Evolutionary conservation across 2,329 filamentous ascomycete species (phyloP).

Genomic region (Aspergillus sp.): DNA sequence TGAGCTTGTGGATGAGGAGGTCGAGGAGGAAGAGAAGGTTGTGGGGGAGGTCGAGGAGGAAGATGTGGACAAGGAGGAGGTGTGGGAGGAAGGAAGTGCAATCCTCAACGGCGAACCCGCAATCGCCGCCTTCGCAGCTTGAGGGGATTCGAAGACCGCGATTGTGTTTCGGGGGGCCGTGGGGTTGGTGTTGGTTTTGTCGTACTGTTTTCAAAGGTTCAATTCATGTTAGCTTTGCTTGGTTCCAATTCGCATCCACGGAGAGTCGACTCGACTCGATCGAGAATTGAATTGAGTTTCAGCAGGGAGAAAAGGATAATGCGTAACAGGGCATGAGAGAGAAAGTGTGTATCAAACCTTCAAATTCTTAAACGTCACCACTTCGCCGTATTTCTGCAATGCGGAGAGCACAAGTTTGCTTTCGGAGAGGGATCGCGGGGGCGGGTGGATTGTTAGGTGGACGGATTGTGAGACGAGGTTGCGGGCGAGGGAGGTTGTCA

Average conservation of each 20-base stretch:
- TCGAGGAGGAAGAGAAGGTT: constrained; percentile 11
- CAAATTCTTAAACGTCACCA: constrained; percentile 38
- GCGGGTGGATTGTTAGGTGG: constrained; percentile 30
- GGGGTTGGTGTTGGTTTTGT: constrained; percentile 25
- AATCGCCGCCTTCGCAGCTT: constrained; percentile 35
- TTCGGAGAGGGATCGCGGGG: constrained; percentile 31
- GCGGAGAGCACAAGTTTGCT: constrained; percentile 36
- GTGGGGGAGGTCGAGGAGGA: constrained; percentile 20
- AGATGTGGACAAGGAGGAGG: not conserved
- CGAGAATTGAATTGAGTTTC: no score
- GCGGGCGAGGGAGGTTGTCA: constrained; percentile 11
- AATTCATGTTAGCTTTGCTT: not conserved
- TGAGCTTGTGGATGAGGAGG: not conserved
- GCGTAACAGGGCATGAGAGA: not conserved
- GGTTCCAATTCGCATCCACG: no score
- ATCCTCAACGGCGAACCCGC: constrained; percentile 32
- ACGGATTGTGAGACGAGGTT: constrained; percentile 27
- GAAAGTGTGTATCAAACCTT: constrained; percentile 24
- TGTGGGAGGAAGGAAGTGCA: constrained; percentile 9
- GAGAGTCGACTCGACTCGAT: no score
- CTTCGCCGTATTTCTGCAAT: constrained; percentile 44
- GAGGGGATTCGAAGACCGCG: constrained; percentile 38
- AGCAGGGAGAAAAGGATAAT: not conserved
- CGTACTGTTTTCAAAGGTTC: constrained; percentile 26
- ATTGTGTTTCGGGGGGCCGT: constrained; percentile 23